Base-by-base conservation (phyloP, 2,329 filamentous ascomycete genomes). In the Cercospora berteroae region DNA sequence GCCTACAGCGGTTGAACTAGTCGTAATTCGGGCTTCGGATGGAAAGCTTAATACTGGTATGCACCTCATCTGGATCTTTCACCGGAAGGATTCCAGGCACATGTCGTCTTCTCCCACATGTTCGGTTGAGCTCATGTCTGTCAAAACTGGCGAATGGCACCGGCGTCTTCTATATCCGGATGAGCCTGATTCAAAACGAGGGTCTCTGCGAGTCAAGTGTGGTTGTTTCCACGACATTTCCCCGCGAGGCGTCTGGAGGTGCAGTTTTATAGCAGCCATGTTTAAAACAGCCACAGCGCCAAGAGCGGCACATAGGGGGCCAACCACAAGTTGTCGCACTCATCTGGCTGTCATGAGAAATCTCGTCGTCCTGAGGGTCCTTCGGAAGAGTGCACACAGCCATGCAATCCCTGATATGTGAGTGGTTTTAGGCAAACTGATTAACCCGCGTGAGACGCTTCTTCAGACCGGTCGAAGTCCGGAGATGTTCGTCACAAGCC, bases 131-230 rank as follows among this genome's bases (percentile, higher is more conserved):
- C 48, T 52, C 48, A 25, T 52, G 48, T 52, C 48, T 48, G 42
- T 48, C 42, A 20, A 48, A 5, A 27, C 48, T 52, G 18, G 5
- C 48, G 18, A 52, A 23, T 52, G 48, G 48, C 20, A 48, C 23
- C 12, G 48, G 13, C 10, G 23, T 13, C 23, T 13, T 16, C 23
- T 25, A 52, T 48, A 23, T 52, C 48, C 20, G 48, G 20, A 52
- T 52, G 48, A 52, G 48, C 48, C 48, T 52, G 12, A 25, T 27
- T 12, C 48, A 23, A 52, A 25, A 52, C 48, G 48, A 52, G 48
- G 48, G 20, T 25, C 48, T 52, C 13, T 60, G 42, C 63, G 63
- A 65, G 56, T 65, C 63, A 60, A 36, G 27, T 20, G 20, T 60
- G 56, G 56, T 60, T 65, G 56, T 65, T 55, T 55, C 36, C 31